phyloP scores from a whole-genome alignment of 2,329 filamentous ascomycete species.

The Ceratocystis huliohia region DNA sequence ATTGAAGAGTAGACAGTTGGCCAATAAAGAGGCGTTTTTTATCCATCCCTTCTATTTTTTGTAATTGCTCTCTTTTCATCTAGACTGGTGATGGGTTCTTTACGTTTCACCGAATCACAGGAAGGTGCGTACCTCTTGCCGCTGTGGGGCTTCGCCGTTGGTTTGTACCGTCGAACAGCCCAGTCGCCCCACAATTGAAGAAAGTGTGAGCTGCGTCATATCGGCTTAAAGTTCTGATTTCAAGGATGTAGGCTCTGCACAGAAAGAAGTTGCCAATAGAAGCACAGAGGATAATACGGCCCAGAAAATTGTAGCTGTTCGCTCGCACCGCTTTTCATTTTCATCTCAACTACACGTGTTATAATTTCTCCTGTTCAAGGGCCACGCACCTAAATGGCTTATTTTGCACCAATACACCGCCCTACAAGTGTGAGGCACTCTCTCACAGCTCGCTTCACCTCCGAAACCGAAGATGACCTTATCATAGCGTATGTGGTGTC shows the following conservation, averaged over 20 bases:
- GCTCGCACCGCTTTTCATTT: background rate
- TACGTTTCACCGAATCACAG: background rate
- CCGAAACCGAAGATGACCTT: conserved; percentile 63
- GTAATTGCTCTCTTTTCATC: background rate
- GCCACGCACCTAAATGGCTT: conserved; percentile 54
- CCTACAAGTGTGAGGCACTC: conserved; percentile 88
- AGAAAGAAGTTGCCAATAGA: background rate
- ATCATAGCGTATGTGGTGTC: conserved; percentile 58
- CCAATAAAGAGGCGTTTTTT: background rate
- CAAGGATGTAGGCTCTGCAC: background rate
- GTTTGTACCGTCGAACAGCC: background rate
- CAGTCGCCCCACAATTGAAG: background rate
- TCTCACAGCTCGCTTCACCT: conserved; percentile 63
- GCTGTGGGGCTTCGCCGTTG: background rate
- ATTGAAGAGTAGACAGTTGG: background rate
- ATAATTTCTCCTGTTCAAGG: background rate
- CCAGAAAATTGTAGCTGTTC: too few relatives aligned
- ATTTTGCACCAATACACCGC: conserved; percentile 83
- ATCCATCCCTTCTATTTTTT: background rate
- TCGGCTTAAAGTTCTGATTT: conserved; percentile 10
- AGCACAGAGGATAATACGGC: background rate
- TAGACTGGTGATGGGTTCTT: background rate
- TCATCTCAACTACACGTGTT: background rate
- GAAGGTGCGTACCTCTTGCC: background rate
- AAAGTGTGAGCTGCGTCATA: conserved; percentile 1